Base-by-base conservation (phyloP, 2,329 filamentous ascomycete genomes). In the Aspergillus sp. region DNA sequence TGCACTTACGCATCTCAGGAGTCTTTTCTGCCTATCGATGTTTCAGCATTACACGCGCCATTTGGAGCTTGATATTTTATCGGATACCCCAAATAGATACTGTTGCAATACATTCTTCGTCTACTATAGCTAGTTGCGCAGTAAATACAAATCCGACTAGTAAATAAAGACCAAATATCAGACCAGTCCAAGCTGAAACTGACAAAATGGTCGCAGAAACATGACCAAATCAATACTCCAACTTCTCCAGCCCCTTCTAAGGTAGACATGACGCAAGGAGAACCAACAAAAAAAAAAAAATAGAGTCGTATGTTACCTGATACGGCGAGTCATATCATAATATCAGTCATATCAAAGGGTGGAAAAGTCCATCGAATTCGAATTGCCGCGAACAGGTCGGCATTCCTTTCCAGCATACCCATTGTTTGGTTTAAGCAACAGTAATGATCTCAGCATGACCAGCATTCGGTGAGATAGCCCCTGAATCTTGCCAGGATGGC, bases 31-130 rank as follows among this genome's bases (percentile, higher is more conserved):
- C 45, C 11, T 34, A 20, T 36, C 34, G 32, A 26, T 51, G 42
- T 36, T 44, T 52, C 42, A 43, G 48, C 44, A 48, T 51, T 57
- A 48, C 41, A 20, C 26, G 34, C 18, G 26, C 41, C 44, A 53
- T 39, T 30, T 53, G 41, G 30, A 52, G 15, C 42, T 44, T 38
- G 48, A 45, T 30, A n/a, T 30, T 45, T 45, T 53, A 24, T 18
- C 50, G 50, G 60, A 65, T 65, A 65, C 62, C 62, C 63, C 61
- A 58, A 61, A 49, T 50, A 55, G 41, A 51, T 39, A 42, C 48
- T 56, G 45, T 58, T 50, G 18, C 32, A 53, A 30, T 50, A 20
- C 36, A 49, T 47, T 56, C 20, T 44, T 48, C 32, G 17, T 44
- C 55, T 57, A 53, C 43, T 48, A 32, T 30, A 34, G 20, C 36